Conservation (phyloP, 139 green algal genomes). For the Chlamydomonas schloesseri region DNA sequence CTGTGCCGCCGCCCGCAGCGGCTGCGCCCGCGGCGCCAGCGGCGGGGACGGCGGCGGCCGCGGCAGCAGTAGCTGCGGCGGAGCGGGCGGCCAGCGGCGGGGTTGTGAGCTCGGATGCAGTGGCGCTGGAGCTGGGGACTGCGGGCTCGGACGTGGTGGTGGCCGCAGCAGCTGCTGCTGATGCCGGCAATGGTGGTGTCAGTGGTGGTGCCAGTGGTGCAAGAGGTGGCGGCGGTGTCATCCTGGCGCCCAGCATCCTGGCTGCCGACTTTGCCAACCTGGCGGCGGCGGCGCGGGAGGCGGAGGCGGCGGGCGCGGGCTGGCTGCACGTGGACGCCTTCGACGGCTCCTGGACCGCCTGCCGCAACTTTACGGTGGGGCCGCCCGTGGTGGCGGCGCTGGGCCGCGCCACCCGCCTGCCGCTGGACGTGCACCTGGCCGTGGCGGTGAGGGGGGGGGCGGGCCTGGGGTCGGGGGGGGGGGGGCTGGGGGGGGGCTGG, state of each 20-base stretch:
- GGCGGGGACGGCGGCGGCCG: too few relatives aligned
- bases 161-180: too few relatives aligned
- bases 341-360: conserved; percentile 26
- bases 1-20: too few relatives aligned
- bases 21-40: too few relatives aligned
- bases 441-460: conserved; percentile 45
- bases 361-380: conserved; percentile 80
- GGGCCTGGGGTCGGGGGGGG: background rate
- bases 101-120: too few relatives aligned
- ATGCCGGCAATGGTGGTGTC: too few relatives aligned
- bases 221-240: conserved; percentile 15
- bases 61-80: too few relatives aligned
- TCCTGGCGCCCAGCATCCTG: conserved; percentile 87
- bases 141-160: too few relatives aligned
- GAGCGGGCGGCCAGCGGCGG: too few relatives aligned
- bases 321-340: conserved; percentile 48
- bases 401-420: conserved; percentile 48
- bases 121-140: too few relatives aligned
- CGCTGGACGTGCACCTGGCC: conserved; percentile 81
- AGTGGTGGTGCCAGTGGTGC: too few relatives aligned
- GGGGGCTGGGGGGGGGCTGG: too few relatives aligned
- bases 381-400: conserved; percentile 71
- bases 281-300: background rate
- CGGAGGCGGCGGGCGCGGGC: background rate
- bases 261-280: conserved; percentile 89